phyloP scores from a whole-genome alignment of 108 stramenopile genomes.

The Skeletonema potamos region DNA sequence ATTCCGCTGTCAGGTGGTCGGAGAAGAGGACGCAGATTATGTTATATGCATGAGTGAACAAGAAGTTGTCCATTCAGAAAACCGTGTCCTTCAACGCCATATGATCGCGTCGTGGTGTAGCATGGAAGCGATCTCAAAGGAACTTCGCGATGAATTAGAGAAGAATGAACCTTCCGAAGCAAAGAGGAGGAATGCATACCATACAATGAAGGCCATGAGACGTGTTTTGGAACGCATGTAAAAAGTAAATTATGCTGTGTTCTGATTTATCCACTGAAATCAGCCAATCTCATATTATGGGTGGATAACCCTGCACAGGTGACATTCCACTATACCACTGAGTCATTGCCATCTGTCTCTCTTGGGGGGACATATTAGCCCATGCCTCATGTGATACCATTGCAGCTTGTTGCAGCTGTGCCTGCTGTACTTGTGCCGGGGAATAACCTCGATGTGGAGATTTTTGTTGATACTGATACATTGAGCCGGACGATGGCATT shows the following conservation, averaged over 20 bases:
- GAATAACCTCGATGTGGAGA: neutral
- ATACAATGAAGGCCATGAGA: neutral
- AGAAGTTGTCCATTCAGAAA: slow-evolving; percentile 34
- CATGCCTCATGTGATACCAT: neutral
- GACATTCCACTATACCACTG: neutral
- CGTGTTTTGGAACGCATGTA: neutral
- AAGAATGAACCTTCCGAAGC: slow-evolving; percentile 4
- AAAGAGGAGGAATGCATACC: slow-evolving; percentile 10
- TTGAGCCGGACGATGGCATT: neutral
- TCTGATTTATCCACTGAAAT: too few relatives aligned
- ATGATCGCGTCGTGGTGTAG: slow-evolving; percentile 48
- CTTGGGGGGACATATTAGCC: neutral
- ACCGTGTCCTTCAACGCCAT: slow-evolving; percentile 36
- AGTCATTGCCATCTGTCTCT: neutral
- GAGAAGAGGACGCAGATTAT: slow-evolving; percentile 30
- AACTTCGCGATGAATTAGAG: slow-evolving; percentile 5
- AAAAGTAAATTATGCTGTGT: neutral
- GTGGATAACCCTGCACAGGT: neutral
- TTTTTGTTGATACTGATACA: neutral
- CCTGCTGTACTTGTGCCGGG: neutral
- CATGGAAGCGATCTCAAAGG: slow-evolving; percentile 34
- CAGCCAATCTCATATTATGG: neutral
- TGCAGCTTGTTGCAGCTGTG: neutral
- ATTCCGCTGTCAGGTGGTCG: slow-evolving; percentile 24
- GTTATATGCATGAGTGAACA: slow-evolving; percentile 42